Evolutionary conservation across 371 early-diverging fungal genomes (phyloP), one percentile per base, ranked within the genome.

Genomic region (Thermomucor indicae-seudaticae): DNA sequence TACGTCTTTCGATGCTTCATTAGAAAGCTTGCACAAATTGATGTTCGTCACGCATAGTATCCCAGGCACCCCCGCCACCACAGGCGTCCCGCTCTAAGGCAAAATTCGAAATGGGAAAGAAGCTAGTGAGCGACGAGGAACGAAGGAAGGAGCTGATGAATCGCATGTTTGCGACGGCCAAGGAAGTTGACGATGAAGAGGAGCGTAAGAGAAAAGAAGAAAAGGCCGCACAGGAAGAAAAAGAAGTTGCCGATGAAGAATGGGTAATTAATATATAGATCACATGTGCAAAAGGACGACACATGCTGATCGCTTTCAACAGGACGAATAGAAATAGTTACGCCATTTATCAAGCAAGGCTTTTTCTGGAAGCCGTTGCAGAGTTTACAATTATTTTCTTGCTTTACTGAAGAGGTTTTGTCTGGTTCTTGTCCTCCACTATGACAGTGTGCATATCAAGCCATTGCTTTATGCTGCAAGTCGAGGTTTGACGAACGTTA

Each of bases 81-180:
- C 65, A 67, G 20, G 60, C 57, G 31, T 58, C 60, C 1, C 47
- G 48, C 45, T 50, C 72, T 20, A 65, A 65, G 25, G 45, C 64
- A n/a, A 61, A 80, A 41, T 58, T 64, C 51, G 62, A 79, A 57
- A 60, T 64, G 62, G 55, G 68, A n/a, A 66, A 63, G 45, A 47
- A 60, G 50, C 30, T 55, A 19, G 64, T 64, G 10, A 59, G 65
- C 50, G 57, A 65, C 51, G 62, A 75, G 30, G 55, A 69, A 38
- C 57, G 75, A 55, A 64, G 62, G 35, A 56, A 78, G 54, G 69
- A 75, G 6, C 51, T 72, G 43, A 80, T 85, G 77, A 63, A 70
- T 43, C 67, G 69, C 12, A 81, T 85, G 84, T 67, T 78, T 55
- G 51, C 72, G 22, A 60, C 67, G 16, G 85, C 83, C 0, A 65